Base-by-base conservation (phyloP, 169 alveolate species). In the Cryptosporidium andersoni region DNA sequence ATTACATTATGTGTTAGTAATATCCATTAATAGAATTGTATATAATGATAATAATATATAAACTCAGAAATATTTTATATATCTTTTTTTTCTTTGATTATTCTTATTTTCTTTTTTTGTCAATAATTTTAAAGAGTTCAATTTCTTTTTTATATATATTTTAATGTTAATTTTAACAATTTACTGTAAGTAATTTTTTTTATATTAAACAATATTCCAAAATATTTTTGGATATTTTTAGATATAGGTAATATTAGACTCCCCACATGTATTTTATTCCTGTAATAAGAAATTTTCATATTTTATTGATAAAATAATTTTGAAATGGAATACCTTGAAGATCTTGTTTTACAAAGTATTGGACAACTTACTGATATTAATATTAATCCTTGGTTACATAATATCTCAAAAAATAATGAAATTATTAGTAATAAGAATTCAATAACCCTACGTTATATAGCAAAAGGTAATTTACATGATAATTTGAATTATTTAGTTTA, bases 371-470 rank as follows among this genome's bases (percentile, higher is more conserved):
- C 63, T 11, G 45, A 64, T 25, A 47, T 74, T 16, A 74, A 74
- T 74, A 9, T 64, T 37, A 42, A 40, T 34, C 45, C 34, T 58
- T 74, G 66, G 67, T 25, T 25, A 25, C 25, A 25, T 25, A 55
- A 43, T 14, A 51, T 45, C 36, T 74, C 85, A n/a, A 14, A 25
- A 16, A 36, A 62, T 14, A 2, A 3, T 2, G 63, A 47, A 5
- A 37, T 45, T 2, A 25, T 5, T 40, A 47, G 12, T 14, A 74
- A 8, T 16, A 60, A 5, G 14, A 34, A 51, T 36, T 65, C 49
- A 43, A 74, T 16, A 74, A 64, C 55, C 60, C 7, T 74, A 58
- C 6, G 25, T 40, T 58, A 74, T 58, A 56, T 74, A 43, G 85
- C 85, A 56, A 74, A 48, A 39, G 42, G 85, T 74, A 58, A 11